Base-by-base conservation (phyloP, 495 filamentous ascomycete genomes). In the Trypethelium eluteriae region DNA sequence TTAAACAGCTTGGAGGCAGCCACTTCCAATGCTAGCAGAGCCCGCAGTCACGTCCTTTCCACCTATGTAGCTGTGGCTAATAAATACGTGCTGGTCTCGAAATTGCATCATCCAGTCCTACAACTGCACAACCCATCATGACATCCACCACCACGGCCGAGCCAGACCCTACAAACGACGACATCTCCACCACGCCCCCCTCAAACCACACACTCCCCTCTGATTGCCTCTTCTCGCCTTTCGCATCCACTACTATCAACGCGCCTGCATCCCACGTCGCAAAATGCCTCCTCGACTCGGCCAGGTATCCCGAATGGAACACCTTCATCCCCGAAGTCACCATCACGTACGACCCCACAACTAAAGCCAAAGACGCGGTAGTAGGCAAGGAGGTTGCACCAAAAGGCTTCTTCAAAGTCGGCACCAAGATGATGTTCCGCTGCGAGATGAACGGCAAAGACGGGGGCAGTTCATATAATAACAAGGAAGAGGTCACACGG, bases 241-340 rank as follows among this genome's bases (percentile, higher is more conserved):
- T 41, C 44, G 35, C 62, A 9, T 18, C 39, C 35, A 56, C 49
- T 16, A 65, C 47, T 56, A 66, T 66, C 57, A 39, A 41, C 65
- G 57, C 59, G 11, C 61, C 66, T 6, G 61, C 66, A 9, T 49
- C 62, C 12, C 61, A 49, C 62, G 46, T 62, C 57, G 39, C 41
- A 63, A 6, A 36, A 25, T 49, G 36, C 59, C 35, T 64, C 49
- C 34, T 64, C n/a, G 66, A 63, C 44, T 38, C 41, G 2, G 38
- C 57, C 14, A 12, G 41, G 25, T 67, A 39, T 6, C 38, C 57
- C 32, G 39, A 67, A 49, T 67, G 66, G 66, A 67, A 67, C 41
- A 65, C 49, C 4, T 67, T 67, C 66, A 44, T 67, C 34, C 66
- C 66, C 34, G n/a, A 67, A 61, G 38, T 41, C 49, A 62, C 38